Evolutionary conservation across 2,329 filamentous ascomycete genomes (phyloP).

Genomic region (Grosmannia penicillata): DNA sequence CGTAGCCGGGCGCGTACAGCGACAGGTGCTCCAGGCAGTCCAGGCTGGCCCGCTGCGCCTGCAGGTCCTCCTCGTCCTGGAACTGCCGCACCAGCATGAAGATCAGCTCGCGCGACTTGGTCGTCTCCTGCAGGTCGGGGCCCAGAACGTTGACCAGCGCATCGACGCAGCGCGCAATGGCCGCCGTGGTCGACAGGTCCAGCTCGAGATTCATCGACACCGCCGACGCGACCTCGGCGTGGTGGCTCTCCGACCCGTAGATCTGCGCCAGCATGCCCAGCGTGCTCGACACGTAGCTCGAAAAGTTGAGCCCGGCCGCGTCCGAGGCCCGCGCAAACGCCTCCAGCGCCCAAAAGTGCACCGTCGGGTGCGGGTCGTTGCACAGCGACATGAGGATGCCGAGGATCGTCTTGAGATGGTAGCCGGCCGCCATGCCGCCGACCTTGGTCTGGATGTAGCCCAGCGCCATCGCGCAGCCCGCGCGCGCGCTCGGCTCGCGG

Average conservation of each 20-base stretch:
- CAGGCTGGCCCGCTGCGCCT: slow-evolving; percentile 63
- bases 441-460: slow-evolving; percentile 91
- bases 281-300: slow-evolving; percentile 75
- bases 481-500: slow-evolving; percentile 80
- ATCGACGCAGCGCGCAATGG: slow-evolving; percentile 78
- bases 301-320: slow-evolving; percentile 84
- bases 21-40: slow-evolving; percentile 82
- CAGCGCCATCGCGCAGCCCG: slow-evolving; percentile 85
- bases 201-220: slow-evolving; percentile 85
- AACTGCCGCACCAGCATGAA: slow-evolving; percentile 76
- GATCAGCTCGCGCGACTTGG: slow-evolving; percentile 83
- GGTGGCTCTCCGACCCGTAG: slow-evolving; percentile 83
- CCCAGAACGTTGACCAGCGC: slow-evolving; percentile 95
- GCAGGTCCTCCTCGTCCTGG: slow-evolving; percentile 45
- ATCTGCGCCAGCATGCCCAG: slow-evolving; percentile 89
- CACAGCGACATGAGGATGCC: slow-evolving; percentile 95
- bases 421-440: slow-evolving; percentile 92
- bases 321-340: slow-evolving; percentile 77
- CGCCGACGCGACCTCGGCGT: slow-evolving; percentile 63
- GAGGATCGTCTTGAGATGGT: slow-evolving; percentile 94
- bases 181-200: slow-evolving; percentile 66
- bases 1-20: slow-evolving; percentile 75
- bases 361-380: slow-evolving; percentile 85
- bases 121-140: slow-evolving; percentile 83
- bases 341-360: slow-evolving; percentile 94